Conservation (phyloP, 148 eudicot species). For the Chenopodium suecicum region DNA sequence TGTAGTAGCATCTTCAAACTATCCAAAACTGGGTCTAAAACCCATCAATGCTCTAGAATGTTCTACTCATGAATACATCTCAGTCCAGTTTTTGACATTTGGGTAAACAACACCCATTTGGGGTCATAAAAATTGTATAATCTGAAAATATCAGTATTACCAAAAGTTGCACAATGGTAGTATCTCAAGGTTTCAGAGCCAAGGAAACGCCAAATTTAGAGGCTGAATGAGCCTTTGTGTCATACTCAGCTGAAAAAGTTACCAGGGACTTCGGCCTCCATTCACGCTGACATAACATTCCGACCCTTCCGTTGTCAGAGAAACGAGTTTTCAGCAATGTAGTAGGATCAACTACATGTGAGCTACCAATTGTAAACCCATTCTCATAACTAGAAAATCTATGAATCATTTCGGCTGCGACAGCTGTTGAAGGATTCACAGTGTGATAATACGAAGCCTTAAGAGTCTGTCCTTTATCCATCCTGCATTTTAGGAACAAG, state of each 20-base stretch:
- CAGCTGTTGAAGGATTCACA: constrained; percentile 62
- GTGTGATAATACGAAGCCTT: constrained; percentile 80
- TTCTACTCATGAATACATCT: constrained; percentile 9
- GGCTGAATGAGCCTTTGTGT: constrained; percentile 53
- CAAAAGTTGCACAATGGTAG: neutral
- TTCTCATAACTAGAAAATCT: constrained; percentile 56
- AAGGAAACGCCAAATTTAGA: constrained; percentile 72
- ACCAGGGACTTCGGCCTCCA: constrained; percentile 86
- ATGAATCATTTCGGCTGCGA: constrained; percentile 91
- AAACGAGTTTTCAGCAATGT: constrained; percentile 66
- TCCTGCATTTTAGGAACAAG: constrained; percentile 39
- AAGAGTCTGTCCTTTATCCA: constrained; percentile 77
- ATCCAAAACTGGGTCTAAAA: constrained; percentile 36
- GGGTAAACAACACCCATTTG: constrained; percentile 21
- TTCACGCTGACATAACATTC: constrained; percentile 70
- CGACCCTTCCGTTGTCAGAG: constrained; percentile 60
- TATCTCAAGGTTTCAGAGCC: constrained; percentile 73
- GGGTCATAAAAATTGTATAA: constrained; percentile 15
- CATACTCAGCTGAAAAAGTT: constrained; percentile 74
- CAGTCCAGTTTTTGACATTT: constrained; percentile 8
- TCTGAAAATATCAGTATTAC: neutral
- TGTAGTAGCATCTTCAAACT: constrained; percentile 12
- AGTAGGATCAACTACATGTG: constrained; percentile 49
- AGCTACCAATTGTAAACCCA: constrained; percentile 74
- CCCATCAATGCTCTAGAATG: constrained; percentile 23